A percentile compares a stretch with the other conserved stretches of the same genome.
These are phyloP conservation scores for Nephelium lappaceum DNA, from an alignment of 345 rosid species.

Conservation along the genomic window DNA sequence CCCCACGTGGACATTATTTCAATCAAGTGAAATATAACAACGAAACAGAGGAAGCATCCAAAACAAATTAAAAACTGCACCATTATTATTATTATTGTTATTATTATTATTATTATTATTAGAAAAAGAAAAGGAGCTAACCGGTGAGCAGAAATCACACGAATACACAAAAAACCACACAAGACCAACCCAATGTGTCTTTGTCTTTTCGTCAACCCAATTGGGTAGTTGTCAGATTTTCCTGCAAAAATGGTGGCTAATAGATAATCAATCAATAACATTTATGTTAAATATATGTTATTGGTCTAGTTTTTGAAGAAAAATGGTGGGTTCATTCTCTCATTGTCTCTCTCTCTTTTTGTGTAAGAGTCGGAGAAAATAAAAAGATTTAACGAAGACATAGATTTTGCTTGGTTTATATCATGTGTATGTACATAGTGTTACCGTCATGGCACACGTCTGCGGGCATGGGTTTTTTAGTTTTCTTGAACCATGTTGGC, in stretches of 20 bases:
- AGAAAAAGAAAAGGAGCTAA: neutral
- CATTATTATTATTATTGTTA: too few species aligned
- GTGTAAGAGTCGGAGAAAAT: neutral
- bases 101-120: too few species aligned
- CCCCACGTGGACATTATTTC: neutral
- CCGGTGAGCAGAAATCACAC: neutral
- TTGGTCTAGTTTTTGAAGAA: too few species aligned
- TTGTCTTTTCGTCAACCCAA: neutral
- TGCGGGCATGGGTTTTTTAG: neutral
- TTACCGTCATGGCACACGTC: slow-evolving; percentile 33
- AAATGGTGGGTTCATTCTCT: neutral
- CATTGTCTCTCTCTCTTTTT: neutral
- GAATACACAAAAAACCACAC: too few species aligned
- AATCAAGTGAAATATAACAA: neutral
- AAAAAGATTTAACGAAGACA: neutral
- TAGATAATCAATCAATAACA: neutral
- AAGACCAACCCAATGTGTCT: neutral
- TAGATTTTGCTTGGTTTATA: neutral
- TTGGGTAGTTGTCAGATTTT: neutral
- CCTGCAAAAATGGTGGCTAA: neutral
- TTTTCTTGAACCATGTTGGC: neutral
- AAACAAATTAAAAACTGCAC: slow-evolving; percentile 6
- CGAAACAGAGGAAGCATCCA: neutral
- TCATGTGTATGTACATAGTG: too few species aligned
- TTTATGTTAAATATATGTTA: too few species aligned